Percentiles rank a stretch among this genome's conserved stretches.
phyloP scores from a whole-genome alignment of 306 rosid species.

The Gastrolobium villosum region DNA sequence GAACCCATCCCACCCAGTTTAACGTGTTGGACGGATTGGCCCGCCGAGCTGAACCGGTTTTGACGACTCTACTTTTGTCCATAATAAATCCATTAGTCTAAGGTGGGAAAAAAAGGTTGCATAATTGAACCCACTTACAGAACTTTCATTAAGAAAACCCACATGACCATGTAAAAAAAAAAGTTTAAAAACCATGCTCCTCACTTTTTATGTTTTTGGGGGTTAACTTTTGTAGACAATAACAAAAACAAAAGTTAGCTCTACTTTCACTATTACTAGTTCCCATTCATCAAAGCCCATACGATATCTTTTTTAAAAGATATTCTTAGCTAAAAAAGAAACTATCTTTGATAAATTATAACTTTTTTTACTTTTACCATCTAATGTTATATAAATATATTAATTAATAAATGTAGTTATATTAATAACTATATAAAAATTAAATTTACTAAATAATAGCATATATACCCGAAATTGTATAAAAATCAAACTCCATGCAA shows the following conservation, averaged over 20 bases:
- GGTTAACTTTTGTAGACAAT: constrained; percentile 42
- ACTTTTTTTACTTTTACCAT: constrained; percentile 2
- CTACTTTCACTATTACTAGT: constrained; percentile 39
- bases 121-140: constrained; percentile 40
- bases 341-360: neutral
- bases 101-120: constrained; percentile 34
- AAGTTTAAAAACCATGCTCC: constrained; percentile 37
- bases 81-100: neutral
- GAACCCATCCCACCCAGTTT: no score
- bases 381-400: neutral
- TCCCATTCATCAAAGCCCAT: constrained; percentile 42
- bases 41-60: no score
- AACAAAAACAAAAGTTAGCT: constrained; percentile 47
- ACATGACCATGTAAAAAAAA: constrained; percentile 31
- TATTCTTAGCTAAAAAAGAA: constrained; percentile 26
- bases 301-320: constrained; percentile 27
- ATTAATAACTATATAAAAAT: neutral
- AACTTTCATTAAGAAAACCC: constrained; percentile 49
- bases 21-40: no score
- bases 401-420: neutral
- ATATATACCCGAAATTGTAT: neutral
- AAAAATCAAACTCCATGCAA: neutral
- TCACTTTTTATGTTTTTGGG: constrained; percentile 34
- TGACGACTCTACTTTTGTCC: no score
- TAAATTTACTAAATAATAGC: neutral